These are phyloP conservation scores for Penicillium malachiteum DNA, from an alignment of 495 filamentous ascomycete species.

Conservation along the genomic window DNA sequence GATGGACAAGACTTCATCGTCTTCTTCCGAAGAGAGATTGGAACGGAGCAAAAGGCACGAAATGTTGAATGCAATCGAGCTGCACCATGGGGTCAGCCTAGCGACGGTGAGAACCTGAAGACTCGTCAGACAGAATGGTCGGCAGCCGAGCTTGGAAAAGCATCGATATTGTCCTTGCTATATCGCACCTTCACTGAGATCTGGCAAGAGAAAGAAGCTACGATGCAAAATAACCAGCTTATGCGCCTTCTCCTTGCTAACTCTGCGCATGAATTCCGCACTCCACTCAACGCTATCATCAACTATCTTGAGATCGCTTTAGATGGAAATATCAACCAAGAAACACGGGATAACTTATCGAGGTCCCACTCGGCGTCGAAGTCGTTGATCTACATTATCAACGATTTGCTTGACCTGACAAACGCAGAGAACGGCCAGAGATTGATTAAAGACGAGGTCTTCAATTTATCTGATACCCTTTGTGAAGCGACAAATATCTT, in stretches of 20 bases:
- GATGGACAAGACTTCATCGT: conserved; percentile 82
- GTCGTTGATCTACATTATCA: conserved; percentile 88
- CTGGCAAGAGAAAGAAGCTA: conserved; percentile 84
- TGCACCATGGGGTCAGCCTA: neutral
- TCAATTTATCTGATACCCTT: conserved; percentile 72
- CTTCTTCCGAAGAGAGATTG: conserved; percentile 59
- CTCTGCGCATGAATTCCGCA: conserved; percentile 88
- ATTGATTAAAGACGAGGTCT: conserved; percentile 74
- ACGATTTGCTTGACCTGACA: conserved; percentile 85
- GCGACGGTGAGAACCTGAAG: too few relatives aligned
- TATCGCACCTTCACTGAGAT: conserved; percentile 86
- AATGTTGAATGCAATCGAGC: neutral
- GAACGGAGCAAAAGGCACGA: conserved; percentile 6
- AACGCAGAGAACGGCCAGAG: conserved; percentile 78
- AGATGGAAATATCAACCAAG: conserved; percentile 73
- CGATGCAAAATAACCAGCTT: conserved; percentile 74
- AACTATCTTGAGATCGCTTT: conserved; percentile 91
- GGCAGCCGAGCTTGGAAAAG: conserved; percentile 65
- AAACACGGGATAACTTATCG: conserved; percentile 80
- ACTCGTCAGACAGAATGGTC: conserved; percentile 31
- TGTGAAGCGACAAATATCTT: conserved; percentile 73
- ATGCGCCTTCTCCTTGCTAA: conserved; percentile 79
- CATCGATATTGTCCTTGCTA: conserved; percentile 79
- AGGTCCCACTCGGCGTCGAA: conserved; percentile 89
- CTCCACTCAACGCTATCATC: conserved; percentile 89